Evolutionary conservation across 2,329 filamentous ascomycete species (phyloP), one percentile per base, ranked within the genome.

Genomic region (Alternaria arborescens): DNA sequence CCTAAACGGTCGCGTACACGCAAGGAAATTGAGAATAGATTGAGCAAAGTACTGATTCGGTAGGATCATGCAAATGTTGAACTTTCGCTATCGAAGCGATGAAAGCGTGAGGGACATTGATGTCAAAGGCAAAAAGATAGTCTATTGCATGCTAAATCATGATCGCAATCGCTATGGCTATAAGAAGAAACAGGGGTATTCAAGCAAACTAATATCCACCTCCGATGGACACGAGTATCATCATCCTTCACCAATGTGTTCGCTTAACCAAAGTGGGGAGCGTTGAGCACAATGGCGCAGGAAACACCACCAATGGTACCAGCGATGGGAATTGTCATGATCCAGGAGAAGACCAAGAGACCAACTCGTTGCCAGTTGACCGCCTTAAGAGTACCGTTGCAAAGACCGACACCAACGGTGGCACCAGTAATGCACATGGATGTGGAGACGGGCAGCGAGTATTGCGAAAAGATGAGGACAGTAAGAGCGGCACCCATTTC

Each of bases 401-500:
- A 92, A 20, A 93, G 87, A 73, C 89, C 90, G 50, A 93, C 91
- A 61, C 91, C 91, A 44, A 93, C 88, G 0, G 90, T 93, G 26
- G 91, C 90, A 55, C 91, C 91, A 14, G 90, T 93, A 77, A 93
- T 92, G 77, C 91, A 93, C 90, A 77, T 77, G 50, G 76, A 77
- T 10, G 77, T 93, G 0, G 90, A 93, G 28, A 93, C 90, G 38
- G 91, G 91, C 0, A 93, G 88, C 1, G 86, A 87, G 82, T 85
- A 91, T 75, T 92, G 90, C 0, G 89, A 91, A 83, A 91, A 91
- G 75, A 93, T 79, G 24, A 93, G 86, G 61, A 93, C 87, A 10
- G 91, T 93, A 68, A 93, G 87, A 67, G 91, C 89, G 44, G 91
- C 90, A 47, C 91, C 91, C 86, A 93, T 86, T 76, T 93, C 91